phyloP scores from a whole-genome alignment of 2,329 filamentous ascomycete species.

The Emericellopsis cladophorae region DNA sequence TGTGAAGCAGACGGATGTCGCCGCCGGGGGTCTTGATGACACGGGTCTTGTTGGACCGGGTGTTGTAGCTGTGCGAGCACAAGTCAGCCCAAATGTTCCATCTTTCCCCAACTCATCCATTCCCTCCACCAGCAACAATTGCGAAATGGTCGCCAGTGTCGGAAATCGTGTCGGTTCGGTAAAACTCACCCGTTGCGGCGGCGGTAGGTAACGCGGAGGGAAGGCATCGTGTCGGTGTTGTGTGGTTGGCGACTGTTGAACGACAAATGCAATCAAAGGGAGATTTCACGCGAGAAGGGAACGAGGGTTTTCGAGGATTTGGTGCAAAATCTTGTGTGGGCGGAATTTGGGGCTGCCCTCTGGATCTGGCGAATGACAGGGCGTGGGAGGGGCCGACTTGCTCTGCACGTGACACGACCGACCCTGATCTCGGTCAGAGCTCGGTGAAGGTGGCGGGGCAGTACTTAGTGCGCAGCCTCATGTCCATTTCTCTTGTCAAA shows the following conservation, averaged over 20 bases:
- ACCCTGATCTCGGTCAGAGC: too few relatives aligned
- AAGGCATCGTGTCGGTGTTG: conserved; percentile 40
- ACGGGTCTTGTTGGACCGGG: conserved; percentile 91
- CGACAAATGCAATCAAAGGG: conserved; percentile 10
- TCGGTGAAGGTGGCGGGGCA: too few relatives aligned
- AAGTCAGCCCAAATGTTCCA: background rate
- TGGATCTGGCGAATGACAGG: conserved; percentile 21
- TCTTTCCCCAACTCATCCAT: too few relatives aligned
- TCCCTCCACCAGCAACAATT: too few relatives aligned
- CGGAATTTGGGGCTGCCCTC: conserved; percentile 21
- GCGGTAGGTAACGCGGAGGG: conserved; percentile 55
- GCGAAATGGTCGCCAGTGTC: background rate
- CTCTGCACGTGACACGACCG: conserved; percentile 7
- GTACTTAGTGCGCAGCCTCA: too few relatives aligned
- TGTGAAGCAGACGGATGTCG: conserved; percentile 90
- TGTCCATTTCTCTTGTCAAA: too few relatives aligned
- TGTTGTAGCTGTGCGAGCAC: conserved; percentile 69
- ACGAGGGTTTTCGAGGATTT: conserved; percentile 27
- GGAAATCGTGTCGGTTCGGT: background rate
- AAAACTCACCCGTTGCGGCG: conserved; percentile 66
- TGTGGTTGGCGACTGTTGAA: conserved; percentile 10
- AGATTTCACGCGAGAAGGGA: conserved; percentile 18
- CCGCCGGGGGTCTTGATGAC: conserved; percentile 94
- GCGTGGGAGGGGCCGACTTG: background rate
- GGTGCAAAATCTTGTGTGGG: conserved; percentile 28